Base-by-base conservation (phyloP, 2,329 filamentous ascomycete species). In the Nothomitra cinnamomea region DNA sequence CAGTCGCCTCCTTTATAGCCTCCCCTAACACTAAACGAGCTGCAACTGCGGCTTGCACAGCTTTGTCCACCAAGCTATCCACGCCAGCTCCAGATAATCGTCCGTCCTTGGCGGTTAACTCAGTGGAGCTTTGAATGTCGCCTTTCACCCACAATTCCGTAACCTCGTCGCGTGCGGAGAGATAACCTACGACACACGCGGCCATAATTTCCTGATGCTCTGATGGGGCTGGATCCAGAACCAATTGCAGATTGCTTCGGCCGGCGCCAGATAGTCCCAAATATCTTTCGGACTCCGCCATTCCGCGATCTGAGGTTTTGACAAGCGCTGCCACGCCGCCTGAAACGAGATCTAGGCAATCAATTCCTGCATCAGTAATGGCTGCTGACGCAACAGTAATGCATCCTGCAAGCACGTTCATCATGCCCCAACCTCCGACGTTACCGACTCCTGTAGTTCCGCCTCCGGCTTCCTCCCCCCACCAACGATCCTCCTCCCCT, bases 91-190 rank as follows among this genome's bases (percentile, higher is more conserved):
- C 24, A 19, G 12, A 19, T n/a, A 24, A 21, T 19, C 61, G 61
- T 51, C 68, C 71, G 58, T 65, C 67, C 54, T 36, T 57, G 52
- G 25, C 59, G 59, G 43, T 21, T 1, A 41, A 43, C 61, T 58
- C 22, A 40, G 60, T 58, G 12, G 58, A 60, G 54, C 61, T 64
- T 2, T 68, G 67, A 52, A 72, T 67, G 63, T 82, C 74, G 17
- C 92, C 90, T 69, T 89, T 95, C 63, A 94, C 78, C 92, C 92
- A 98, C 17, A 96, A 68, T 63, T 95, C 89, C 7, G 90, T 95
- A 52, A 96, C 80, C 67, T 98, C 92, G 60, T 96, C 90, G 57
- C 89, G 76, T 21, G 75, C 77, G 52, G 88, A 85, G 59, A 96
- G 75, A 66, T 95, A 96, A 10, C 83, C 92, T 38, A 98, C 83